phyloP scores from a whole-genome alignment of 2,329 filamentous ascomycete genomes.

The Shiraia sp. region DNA sequence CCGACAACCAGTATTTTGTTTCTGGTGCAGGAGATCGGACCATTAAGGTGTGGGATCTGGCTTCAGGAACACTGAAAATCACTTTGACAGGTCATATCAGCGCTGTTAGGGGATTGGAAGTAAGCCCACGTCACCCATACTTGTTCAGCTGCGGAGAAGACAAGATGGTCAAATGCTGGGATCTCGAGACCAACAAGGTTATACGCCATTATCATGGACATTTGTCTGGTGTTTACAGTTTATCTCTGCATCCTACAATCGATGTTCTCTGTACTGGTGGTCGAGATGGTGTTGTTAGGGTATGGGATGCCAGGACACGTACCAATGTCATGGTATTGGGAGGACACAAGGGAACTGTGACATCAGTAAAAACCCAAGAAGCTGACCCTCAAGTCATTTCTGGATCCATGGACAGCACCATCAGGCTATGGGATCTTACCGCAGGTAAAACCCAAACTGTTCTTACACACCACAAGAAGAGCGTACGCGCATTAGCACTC shows the following conservation, averaged over 20 bases:
- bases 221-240: constrained; percentile 90
- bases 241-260: constrained; percentile 89
- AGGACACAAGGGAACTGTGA: constrained; percentile 88
- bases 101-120: constrained; percentile 69
- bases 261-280: constrained; percentile 95
- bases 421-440: constrained; percentile 83
- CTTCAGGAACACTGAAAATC: constrained; percentile 62
- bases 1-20: constrained; percentile 96
- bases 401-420: constrained; percentile 75
- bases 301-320: constrained; percentile 96
- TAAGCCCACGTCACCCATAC: constrained; percentile 92
- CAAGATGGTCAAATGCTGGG: constrained; percentile 99
- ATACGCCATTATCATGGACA: constrained; percentile 87
- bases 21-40: constrained; percentile 85
- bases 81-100: constrained; percentile 38
- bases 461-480: constrained; percentile 97
- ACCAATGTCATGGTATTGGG: constrained; percentile 93
- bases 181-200: constrained; percentile 98
- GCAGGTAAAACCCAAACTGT: constrained; percentile 96
- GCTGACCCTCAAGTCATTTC: constrained; percentile 95
- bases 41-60: constrained; percentile 98
- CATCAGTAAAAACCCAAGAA: constrained; percentile 89
- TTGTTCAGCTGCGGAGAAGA: constrained; percentile 98
- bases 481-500: constrained; percentile 79
- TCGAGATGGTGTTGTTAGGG: constrained; percentile 88